A percentile compares a stretch with the other conserved stretches of the same genome.
These are phyloP conservation scores for Purshia tridentata DNA, from an alignment of 306 rosid species.

Conservation along the genomic window DNA sequence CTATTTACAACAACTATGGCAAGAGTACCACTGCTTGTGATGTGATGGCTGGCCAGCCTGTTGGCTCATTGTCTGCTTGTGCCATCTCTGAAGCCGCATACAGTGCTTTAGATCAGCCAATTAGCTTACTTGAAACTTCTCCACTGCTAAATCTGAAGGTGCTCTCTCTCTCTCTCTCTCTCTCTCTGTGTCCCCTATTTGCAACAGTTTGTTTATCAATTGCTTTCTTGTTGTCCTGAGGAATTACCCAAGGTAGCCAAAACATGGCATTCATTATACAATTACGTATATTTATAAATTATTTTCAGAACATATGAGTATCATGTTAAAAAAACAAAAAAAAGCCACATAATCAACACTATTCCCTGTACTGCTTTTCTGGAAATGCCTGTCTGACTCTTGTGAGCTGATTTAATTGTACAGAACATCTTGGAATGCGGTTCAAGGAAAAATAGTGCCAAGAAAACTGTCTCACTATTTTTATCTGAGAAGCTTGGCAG, in stretches of 20 bases:
- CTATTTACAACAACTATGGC: conserved; percentile 1
- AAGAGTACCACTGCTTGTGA: conserved; percentile 24
- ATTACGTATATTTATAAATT: background rate
- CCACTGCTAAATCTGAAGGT: conserved; percentile 88
- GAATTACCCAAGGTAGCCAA: background rate
- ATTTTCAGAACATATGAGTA: background rate
- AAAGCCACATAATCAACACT: background rate
- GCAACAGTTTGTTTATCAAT: background rate
- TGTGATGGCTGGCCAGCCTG: conserved; percentile 66
- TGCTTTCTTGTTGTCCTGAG: background rate
- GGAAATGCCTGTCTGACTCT: conserved; percentile 1
- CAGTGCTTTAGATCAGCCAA: conserved; percentile 94
- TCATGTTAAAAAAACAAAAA: background rate
- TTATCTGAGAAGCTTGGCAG: conserved; percentile 66
- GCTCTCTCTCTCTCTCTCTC: conserved; percentile 15
- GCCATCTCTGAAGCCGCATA: conserved; percentile 97
- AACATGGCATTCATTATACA: too few species aligned
- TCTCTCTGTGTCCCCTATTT: background rate
- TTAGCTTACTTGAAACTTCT: conserved; percentile 88
- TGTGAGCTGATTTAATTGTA: conserved; percentile 16
- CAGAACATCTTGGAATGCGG: conserved; percentile 85
- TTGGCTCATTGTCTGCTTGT: conserved; percentile 87
- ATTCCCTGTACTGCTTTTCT: background rate
- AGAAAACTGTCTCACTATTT: conserved; percentile 62
- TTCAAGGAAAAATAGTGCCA: conserved; percentile 49